phyloP scores from a whole-genome alignment of 2,329 filamentous ascomycete genomes.

The Xylaria sp. region DNA sequence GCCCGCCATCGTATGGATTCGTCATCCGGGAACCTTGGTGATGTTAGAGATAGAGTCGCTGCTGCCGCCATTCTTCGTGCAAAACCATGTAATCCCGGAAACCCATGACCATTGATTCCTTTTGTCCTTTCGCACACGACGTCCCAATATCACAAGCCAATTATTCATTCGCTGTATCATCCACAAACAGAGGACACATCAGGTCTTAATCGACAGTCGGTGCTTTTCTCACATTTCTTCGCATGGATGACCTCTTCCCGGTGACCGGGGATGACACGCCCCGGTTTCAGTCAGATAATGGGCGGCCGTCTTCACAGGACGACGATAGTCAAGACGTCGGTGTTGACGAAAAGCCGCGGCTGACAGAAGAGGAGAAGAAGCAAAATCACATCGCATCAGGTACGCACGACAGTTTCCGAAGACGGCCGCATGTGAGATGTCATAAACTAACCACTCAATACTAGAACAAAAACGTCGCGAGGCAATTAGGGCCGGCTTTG shows the following conservation, averaged over 20 bases:
- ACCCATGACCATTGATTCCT: slow-evolving; percentile 17
- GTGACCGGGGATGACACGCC: no score
- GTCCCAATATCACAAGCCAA: background rate
- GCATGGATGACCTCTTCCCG: background rate
- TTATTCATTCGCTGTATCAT: background rate
- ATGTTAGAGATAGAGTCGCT: slow-evolving; percentile 6
- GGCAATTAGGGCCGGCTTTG: slow-evolving; percentile 85
- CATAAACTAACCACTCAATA: background rate
- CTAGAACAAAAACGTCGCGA: slow-evolving; percentile 70
- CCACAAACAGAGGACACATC: background rate
- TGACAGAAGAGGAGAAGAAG: slow-evolving; percentile 66
- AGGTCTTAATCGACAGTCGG: background rate
- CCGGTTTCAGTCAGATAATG: slow-evolving; percentile 28
- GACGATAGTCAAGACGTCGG: slow-evolving; percentile 42
- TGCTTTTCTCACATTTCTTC: background rate
- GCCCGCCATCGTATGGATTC: background rate
- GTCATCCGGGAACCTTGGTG: background rate
- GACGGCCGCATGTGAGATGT: background rate
- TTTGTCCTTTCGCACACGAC: slow-evolving; percentile 12
- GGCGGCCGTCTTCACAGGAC: slow-evolving; percentile 43
- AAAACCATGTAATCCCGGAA: slow-evolving; percentile 28
- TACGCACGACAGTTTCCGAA: slow-evolving; percentile 42
- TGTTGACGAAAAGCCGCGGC: slow-evolving; percentile 61
- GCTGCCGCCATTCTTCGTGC: background rate
- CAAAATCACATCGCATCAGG: slow-evolving; percentile 66